Evolutionary conservation across 306 rosid species (phyloP), one percentile per base, ranked within the genome.

Genomic region (Urtica urens): DNA sequence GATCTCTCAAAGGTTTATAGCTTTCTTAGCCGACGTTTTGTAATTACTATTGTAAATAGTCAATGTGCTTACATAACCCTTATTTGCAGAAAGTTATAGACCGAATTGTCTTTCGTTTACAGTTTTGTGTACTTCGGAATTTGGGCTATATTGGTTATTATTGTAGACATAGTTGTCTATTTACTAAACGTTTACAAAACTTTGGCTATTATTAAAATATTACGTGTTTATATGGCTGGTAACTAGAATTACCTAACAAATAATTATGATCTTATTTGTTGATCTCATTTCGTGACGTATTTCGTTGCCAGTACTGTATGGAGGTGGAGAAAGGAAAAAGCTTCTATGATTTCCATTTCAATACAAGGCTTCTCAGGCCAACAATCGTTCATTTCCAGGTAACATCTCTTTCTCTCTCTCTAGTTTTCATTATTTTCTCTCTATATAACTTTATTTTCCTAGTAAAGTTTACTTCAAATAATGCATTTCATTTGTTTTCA

Each of bases 371-470:
- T 26, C 94, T 90, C 51, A 81, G 79, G 45, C 79, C 99, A 6
- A 84, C 99, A 21, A 73, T 90, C 35, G 87, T 75, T 60, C 99
- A 90, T 59, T 90, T 90, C 62, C 99, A 90, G 99, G 99, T 90
- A 74, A 72, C 61, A 55, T 49, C 35, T 68, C 19, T 54, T 20
- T 6, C 41, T 20, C 37, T 6, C 21, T 0, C 39, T 10, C n/a
- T 3, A 10, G 10, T 35, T 3, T 49, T 28, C 18, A 3, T 8
- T 43, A 3, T 21, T 43, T 43, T 19, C 12, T n/a, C n/a, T n/a
- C n/a, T n/a, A n/a, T n/a, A n/a, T n/a, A n/a, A n/a, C n/a, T n/a
- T n/a, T n/a, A n/a, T n/a, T n/a, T n/a, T n/a, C n/a, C n/a, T n/a
- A n/a, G n/a, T n/a, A n/a, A n/a, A n/a, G n/a, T n/a, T n/a, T n/a